Conservation (phyloP, 1,139 yeast species). For the Debaryomyces coudertii region DNA sequence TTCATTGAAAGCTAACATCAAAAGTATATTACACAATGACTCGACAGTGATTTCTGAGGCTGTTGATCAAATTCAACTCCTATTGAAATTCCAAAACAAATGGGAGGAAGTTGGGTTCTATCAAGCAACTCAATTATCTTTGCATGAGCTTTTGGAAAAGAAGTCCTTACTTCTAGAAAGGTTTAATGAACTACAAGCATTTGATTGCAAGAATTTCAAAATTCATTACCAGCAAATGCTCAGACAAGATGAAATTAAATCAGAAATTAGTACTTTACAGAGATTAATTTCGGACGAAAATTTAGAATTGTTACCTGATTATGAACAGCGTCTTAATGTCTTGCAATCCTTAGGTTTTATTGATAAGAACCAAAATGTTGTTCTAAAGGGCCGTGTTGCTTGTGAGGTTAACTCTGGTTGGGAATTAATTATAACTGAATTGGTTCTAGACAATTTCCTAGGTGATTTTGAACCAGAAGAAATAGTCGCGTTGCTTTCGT, state of each 20-base stretch:
- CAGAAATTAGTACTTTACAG: slow-evolving; percentile 59
- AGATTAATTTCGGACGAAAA: slow-evolving; percentile 81
- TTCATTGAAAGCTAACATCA: slow-evolving; percentile 43
- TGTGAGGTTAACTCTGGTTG: slow-evolving; percentile 89
- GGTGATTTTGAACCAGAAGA: slow-evolving; percentile 96
- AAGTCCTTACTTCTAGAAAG: slow-evolving; percentile 43
- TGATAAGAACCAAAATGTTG: slow-evolving; percentile 74
- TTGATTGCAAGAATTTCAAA: slow-evolving; percentile 47
- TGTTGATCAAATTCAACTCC: slow-evolving; percentile 39
- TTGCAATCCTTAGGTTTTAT: slow-evolving; percentile 75
- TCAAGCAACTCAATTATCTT: slow-evolving; percentile 49
- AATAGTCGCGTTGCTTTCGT: slow-evolving; percentile 88
- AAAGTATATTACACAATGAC: slow-evolving; percentile 48
- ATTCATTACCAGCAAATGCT: slow-evolving; percentile 52
- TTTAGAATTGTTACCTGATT: slow-evolving; percentile 87
- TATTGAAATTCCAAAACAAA: slow-evolving; percentile 45
- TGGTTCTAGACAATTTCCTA: slow-evolving; percentile 85
- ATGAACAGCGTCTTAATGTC: slow-evolving; percentile 83
- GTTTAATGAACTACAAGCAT: slow-evolving; percentile 32
- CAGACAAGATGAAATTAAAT: slow-evolving; percentile 47
- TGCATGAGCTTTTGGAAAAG: slow-evolving; percentile 54
- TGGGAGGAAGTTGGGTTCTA: slow-evolving; percentile 52
- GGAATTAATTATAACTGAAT: slow-evolving; percentile 87
- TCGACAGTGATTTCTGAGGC: slow-evolving; percentile 45
- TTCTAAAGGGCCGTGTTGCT: slow-evolving; percentile 83